A percentile compares a stretch with the other conserved stretches of the same genome.
Conservation (phyloP, 2,329 filamentous ascomycete species). For the Cordyceps sp. region DNA sequence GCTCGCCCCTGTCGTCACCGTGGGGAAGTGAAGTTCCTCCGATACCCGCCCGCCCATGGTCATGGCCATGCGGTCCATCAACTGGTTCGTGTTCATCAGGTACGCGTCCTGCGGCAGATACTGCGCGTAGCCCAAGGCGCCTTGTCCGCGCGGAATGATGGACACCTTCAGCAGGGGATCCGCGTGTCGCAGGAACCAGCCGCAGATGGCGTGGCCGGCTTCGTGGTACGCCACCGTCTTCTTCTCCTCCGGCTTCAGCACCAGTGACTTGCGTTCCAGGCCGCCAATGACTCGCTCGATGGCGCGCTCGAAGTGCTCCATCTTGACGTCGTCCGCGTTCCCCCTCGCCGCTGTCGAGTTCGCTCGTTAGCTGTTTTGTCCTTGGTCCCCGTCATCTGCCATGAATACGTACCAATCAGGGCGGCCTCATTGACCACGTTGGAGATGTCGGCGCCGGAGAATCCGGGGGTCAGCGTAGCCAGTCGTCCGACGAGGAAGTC, state of each 20-base stretch:
- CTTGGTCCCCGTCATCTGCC: too few species aligned
- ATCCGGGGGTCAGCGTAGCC: slow-evolving; percentile 84
- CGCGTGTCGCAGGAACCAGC: slow-evolving; percentile 94
- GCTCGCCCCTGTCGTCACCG: slow-evolving; percentile 83
- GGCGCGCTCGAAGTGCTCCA: slow-evolving; percentile 90
- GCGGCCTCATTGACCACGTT: slow-evolving; percentile 98
- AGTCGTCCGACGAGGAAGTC: slow-evolving; percentile 79
- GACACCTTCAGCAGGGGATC: slow-evolving; percentile 96
- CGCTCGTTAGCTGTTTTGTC: too few species aligned
- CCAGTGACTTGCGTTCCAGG: slow-evolving; percentile 91
- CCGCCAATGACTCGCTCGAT: slow-evolving; percentile 96
- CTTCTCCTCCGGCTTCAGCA: slow-evolving; percentile 88
- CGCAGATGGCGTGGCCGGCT: slow-evolving; percentile 94
- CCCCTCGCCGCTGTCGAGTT: slow-evolving; percentile 76
- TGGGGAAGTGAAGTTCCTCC: slow-evolving; percentile 93
- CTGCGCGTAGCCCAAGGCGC: slow-evolving; percentile 87
- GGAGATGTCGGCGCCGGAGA: slow-evolving; percentile 94
- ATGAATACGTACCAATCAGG: slow-evolving; percentile 72
- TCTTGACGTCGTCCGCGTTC: slow-evolving; percentile 64
- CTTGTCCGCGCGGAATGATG: slow-evolving; percentile 91
- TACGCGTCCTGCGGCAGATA: slow-evolving; percentile 93
- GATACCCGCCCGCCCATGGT: slow-evolving; percentile 88
- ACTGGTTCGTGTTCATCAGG: slow-evolving; percentile 84
- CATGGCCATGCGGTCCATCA: slow-evolving; percentile 99
- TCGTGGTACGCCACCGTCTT: slow-evolving; percentile 95